Conservation (phyloP, 345 rosid species). For the Sonneratia alba region DNA sequence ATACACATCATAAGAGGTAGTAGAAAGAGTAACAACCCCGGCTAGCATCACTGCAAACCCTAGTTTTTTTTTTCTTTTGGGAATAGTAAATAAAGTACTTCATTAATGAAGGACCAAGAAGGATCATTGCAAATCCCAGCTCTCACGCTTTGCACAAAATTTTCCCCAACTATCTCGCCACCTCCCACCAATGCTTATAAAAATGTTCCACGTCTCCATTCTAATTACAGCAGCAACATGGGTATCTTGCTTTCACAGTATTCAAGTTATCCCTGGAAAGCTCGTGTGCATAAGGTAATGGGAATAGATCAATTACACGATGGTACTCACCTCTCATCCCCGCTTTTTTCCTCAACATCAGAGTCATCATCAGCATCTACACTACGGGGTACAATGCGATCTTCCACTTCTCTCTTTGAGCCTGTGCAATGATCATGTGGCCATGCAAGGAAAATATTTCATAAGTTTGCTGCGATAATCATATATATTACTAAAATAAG, state of each 20-base stretch:
- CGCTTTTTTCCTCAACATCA: constrained; percentile 65
- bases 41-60: no score
- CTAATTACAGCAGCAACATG: background rate
- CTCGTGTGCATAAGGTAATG: background rate
- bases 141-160: no score
- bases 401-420: constrained; percentile 68
- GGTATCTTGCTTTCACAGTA: background rate
- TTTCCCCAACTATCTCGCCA: background rate
- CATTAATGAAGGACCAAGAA: no score
- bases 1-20: no score
- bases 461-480: background rate
- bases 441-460: background rate
- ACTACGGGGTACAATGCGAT: constrained; percentile 66
- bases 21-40: no score
- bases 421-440: constrained; percentile 27
- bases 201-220: background rate
- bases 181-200: background rate
- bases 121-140: no score
- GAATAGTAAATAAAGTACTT: no score
- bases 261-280: background rate
- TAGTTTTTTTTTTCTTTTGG: background rate
- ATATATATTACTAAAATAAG: background rate
- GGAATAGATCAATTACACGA: background rate
- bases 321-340: constrained; percentile 48
- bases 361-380: constrained; percentile 92